Percentiles rank a stretch among this genome's conserved stretches.
These are phyloP conservation scores for Zasmidium citrigriseum DNA, from an alignment of 2,329 filamentous ascomycete species.

Conservation along the genomic window DNA sequence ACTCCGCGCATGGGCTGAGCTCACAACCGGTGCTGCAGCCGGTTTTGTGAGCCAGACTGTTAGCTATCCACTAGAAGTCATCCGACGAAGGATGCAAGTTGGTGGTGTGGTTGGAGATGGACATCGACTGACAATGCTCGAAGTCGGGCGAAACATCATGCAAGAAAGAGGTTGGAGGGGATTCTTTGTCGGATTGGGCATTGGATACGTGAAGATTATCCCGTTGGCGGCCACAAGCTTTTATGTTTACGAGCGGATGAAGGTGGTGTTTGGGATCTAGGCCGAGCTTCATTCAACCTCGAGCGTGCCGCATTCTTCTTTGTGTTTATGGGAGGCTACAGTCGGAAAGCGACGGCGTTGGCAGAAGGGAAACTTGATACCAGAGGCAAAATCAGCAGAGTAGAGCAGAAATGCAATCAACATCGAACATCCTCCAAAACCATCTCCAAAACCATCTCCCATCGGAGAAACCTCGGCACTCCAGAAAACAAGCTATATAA, in stretches of 20 bases:
- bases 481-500: neutral
- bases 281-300: neutral
- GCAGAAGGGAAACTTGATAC: neutral
- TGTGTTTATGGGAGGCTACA: neutral
- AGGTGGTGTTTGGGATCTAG: slow-evolving; percentile 55
- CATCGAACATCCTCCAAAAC: too few relatives aligned
- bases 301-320: slow-evolving; percentile 1
- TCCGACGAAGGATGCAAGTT: slow-evolving; percentile 92
- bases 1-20: slow-evolving; percentile 82
- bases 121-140: slow-evolving; percentile 71
- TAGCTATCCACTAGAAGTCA: slow-evolving; percentile 92
- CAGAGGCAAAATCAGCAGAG: neutral
- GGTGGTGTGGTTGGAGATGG: slow-evolving; percentile 92
- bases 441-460: too few relatives aligned
- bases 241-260: slow-evolving; percentile 67
- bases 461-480: neutral
- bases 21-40: slow-evolving; percentile 79
- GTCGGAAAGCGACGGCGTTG: slow-evolving; percentile 2
- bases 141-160: slow-evolving; percentile 76
- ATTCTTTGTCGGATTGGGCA: slow-evolving; percentile 90
- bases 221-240: slow-evolving; percentile 80
- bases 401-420: neutral
- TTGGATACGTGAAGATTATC: slow-evolving; percentile 92
- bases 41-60: slow-evolving; percentile 88
- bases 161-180: slow-evolving; percentile 74